These are phyloP conservation scores for Colletotrichum agaves DNA, from an alignment of 2,329 filamentous ascomycete genomes.

Conservation along the genomic window DNA sequence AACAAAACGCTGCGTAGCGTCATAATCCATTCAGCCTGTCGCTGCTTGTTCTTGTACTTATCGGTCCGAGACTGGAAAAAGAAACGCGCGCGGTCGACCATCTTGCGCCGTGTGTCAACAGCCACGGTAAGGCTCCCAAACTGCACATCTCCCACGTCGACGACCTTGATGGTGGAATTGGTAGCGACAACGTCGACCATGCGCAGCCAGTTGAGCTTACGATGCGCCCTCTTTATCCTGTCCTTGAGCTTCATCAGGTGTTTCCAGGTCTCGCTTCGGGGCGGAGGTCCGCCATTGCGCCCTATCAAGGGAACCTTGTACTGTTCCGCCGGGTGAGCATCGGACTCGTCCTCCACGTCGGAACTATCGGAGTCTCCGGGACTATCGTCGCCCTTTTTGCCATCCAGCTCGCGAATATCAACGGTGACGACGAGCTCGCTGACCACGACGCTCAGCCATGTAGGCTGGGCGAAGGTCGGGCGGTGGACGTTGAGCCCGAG, in stretches of 20 bases:
- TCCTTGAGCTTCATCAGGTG: slow-evolving; percentile 83
- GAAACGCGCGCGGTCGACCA: slow-evolving; percentile 88
- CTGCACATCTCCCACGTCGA: slow-evolving; percentile 86
- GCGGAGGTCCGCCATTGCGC: slow-evolving; percentile 45
- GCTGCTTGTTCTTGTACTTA: slow-evolving; percentile 62
- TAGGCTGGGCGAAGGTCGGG: slow-evolving; percentile 96
- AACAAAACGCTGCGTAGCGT: slow-evolving; percentile 88
- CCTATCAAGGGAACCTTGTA: slow-evolving; percentile 39
- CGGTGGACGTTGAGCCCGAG: slow-evolving; percentile 89
- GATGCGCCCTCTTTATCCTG: slow-evolving; percentile 84
- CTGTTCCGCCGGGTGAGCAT: slow-evolving; percentile 16
- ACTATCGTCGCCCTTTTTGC: slow-evolving; percentile 53
- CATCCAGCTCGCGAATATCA: slow-evolving; percentile 75
- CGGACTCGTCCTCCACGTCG: slow-evolving; percentile 36
- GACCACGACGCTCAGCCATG: slow-evolving; percentile 92
- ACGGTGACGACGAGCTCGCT: slow-evolving; percentile 87
- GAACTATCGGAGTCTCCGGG: slow-evolving; percentile 43
- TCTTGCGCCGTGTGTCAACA: slow-evolving; percentile 91
- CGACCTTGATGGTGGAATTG: slow-evolving; percentile 79
- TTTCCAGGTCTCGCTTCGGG: slow-evolving; percentile 82
- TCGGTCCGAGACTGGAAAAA: slow-evolving; percentile 82
- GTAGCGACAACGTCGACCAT: slow-evolving; percentile 89
- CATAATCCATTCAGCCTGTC: slow-evolving; percentile 94
- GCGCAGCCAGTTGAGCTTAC: slow-evolving; percentile 87
- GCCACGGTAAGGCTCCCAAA: slow-evolving; percentile 86